phyloP scores from a whole-genome alignment of 441 rosid species.

The Syzygium malaccense region DNA sequence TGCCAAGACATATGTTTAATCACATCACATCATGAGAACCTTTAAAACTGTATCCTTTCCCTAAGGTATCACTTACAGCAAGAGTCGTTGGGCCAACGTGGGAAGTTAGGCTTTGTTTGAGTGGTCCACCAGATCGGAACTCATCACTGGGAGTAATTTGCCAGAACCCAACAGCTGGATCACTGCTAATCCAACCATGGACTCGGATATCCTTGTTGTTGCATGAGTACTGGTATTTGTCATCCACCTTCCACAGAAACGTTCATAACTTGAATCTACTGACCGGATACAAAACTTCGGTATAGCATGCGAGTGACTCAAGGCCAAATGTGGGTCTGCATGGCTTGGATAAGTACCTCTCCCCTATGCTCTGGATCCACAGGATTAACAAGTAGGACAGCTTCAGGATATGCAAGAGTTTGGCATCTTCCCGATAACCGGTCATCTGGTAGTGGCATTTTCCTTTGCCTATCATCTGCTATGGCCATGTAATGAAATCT shows the following conservation, averaged over 20 bases:
- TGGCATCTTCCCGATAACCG: slow-evolving; percentile 12
- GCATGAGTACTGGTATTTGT: slow-evolving; percentile 69
- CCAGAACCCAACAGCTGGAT: slow-evolving; percentile 73
- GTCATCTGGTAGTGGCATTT: slow-evolving; percentile 18
- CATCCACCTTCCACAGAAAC: slow-evolving; percentile 41
- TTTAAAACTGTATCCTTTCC: neutral
- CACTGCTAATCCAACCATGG: slow-evolving; percentile 69
- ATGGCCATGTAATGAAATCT: slow-evolving; percentile 20
- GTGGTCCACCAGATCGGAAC: slow-evolving; percentile 72
- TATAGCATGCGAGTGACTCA: neutral
- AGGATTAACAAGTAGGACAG: slow-evolving; percentile 11
- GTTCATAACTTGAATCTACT: neutral
- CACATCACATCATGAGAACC: neutral
- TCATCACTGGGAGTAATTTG: slow-evolving; percentile 67
- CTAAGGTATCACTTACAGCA: slow-evolving; percentile 40
- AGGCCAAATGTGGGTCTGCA: neutral
- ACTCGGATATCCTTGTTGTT: slow-evolving; percentile 55
- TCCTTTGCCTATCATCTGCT: slow-evolving; percentile 18
- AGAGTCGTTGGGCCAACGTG: slow-evolving; percentile 80
- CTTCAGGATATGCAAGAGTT: slow-evolving; percentile 16
- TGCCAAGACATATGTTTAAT: neutral
- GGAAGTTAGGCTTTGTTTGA: slow-evolving; percentile 65
- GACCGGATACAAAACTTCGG: neutral
- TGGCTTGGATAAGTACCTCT: neutral
- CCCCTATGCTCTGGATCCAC: slow-evolving; percentile 13